Evolutionary conservation across 805 yeast genomes (phyloP).

Genomic region (Hanseniaspora clermontiae): DNA sequence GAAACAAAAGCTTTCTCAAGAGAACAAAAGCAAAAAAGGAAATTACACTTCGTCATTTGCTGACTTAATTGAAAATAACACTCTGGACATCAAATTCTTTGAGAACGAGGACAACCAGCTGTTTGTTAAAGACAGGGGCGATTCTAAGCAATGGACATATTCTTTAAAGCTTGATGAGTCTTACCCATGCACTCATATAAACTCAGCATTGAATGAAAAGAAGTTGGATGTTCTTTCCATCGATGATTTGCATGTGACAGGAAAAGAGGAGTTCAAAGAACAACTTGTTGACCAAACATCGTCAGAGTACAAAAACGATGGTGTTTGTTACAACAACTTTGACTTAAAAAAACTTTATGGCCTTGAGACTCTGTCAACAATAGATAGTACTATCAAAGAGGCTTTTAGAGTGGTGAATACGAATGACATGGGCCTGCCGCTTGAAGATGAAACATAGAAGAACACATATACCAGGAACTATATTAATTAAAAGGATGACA

Average conservation of each 20-base stretch:
- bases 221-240: neutral
- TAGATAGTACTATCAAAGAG: neutral
- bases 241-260: neutral
- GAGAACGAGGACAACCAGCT: neutral
- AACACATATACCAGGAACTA: too few species aligned
- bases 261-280: neutral
- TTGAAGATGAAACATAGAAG: too few species aligned
- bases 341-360: neutral
- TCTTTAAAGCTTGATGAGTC: neutral
- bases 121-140: neutral
- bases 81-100: neutral
- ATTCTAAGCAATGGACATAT: neutral
- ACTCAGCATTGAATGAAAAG: neutral
- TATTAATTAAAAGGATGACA: too few species aligned
- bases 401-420: neutral
- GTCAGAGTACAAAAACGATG: neutral
- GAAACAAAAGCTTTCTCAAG: neutral
- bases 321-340: neutral
- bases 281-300: neutral
- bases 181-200: conserved; percentile 1
- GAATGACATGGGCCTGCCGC: too few species aligned
- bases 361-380: neutral
- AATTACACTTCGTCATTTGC: neutral
- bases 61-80: neutral
- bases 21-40: neutral